Evolutionary conservation across 1,139 yeast species (phyloP), one percentile per base, ranked within the genome.

Genomic region (Magnusiomyces fungicola): DNA sequence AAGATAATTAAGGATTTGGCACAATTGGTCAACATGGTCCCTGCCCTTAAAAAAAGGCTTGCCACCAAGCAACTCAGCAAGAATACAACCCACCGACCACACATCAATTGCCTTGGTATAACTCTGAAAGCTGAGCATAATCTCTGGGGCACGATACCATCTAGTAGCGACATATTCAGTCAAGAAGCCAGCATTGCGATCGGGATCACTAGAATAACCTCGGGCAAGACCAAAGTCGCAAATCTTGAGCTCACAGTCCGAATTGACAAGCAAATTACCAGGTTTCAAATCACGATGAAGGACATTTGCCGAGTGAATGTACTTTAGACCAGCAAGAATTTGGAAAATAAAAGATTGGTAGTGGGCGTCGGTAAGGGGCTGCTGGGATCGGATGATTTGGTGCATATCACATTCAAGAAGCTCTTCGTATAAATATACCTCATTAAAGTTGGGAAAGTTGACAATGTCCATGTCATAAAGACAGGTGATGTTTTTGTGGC

Each of bases 401-500:
- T 90, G 97, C 87, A 92, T 83, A 66, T 92, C 98, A 69, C 97
- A 92, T 66, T 92, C 98, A 97, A 92, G 89, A 57, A 89, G 71
- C 67, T 90, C 97, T 67, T 92, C 97, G 62, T 92, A 92, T 6
- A 92, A 72, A 58, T 92, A 92, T 14, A 92, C 78, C 61, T 95
- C 98, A 66, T 90, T 89, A 71, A 90, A 90, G 54, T 79, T 80
- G 43, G 82, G 81, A 49, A 95, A 84, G 48, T 84, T 84, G 39
- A 90, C 88, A 51, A 92, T 86, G 67, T 92, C 98, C 70, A 90
- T 76, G 66, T 92, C 97, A 65, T 90, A 92, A 36, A 92, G 72
- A 63, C 96, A 88, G 12, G 97, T 89, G 63, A 92, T 92, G 40
- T 44, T 43, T 34, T 58, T 57, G 58, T 73, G 77, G 25, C 96